Base-by-base conservation (phyloP, 768 basidiomycete species). In the Termitomyces eurrhizus region DNA sequence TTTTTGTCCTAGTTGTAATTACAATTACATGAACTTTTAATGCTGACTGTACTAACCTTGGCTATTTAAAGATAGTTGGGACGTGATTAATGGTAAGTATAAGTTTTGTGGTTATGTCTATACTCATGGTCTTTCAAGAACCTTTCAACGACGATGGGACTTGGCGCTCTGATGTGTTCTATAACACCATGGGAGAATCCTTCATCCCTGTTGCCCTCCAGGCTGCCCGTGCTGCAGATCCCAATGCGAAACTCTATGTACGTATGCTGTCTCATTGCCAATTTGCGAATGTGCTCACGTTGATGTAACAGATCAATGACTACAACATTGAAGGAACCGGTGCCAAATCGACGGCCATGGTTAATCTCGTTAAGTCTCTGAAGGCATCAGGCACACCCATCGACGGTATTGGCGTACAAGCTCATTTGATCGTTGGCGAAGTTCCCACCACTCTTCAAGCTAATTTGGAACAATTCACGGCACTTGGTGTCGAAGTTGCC, bases 111-210 rank as follows among this genome's bases (percentile, higher is more conserved):
- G 51, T 6, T 32, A 41, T 33, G 24, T 14, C n/a, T 12, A 33
- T 24, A 37, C 33, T 55, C 6, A 57, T 35, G 13, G 45, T 37
- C n/a, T 8, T 32, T 46, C 66, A 56, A 79, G 78, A 85, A 67
- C 78, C 82, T 11, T 83, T 86, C 73, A 83, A 85, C 63, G 86
- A 86, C 39, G 77, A 86, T 64, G 85, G 86, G 16, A 84, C 82
- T 14, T 84, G 75, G 72, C 79, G 85, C 37, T 60, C 73, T 16
- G 72, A 77, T 60, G 78, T 87, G 7, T 87, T 85, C 75, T 84
- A 75, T 72, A 76, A 77, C 63, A 79, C 78, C 4, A 74, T 81
- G 39, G 79, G 80, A 24, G 69, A 76, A 9, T 68, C 70, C 18
- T 86, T 78, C 69, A 77, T 87, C 58, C 64, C 74, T n/a, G 75